Conservation (phyloP, 768 basidiomycete genomes). For the Tephrocybe sp. region DNA sequence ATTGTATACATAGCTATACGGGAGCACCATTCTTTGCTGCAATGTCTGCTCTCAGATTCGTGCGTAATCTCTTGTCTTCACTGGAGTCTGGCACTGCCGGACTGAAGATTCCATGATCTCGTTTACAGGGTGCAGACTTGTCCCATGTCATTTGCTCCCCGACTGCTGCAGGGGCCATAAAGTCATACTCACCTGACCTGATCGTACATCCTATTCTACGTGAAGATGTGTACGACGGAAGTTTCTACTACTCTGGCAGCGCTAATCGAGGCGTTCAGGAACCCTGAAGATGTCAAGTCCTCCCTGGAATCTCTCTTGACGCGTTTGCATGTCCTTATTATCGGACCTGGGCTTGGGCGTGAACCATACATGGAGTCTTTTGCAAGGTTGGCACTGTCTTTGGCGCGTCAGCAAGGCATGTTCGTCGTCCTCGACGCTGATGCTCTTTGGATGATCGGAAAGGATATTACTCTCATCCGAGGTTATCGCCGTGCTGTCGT, state of each 20-base stretch:
- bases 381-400: constrained; percentile 68
- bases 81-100: neutral
- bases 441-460: constrained; percentile 79
- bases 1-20: constrained; percentile 64
- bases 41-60: constrained; percentile 85
- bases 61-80: constrained; percentile 30
- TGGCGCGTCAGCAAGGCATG: constrained; percentile 75
- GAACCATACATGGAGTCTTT: constrained; percentile 86
- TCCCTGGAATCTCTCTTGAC: constrained; percentile 68
- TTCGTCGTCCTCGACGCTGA: constrained; percentile 95
- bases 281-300: constrained; percentile 43
- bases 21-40: constrained; percentile 97
- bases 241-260: neutral
- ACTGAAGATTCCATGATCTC: neutral
- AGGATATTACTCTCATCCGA: constrained; percentile 67
- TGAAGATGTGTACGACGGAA: constrained; percentile 52
- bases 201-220: constrained; percentile 94
- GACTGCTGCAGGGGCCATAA: constrained; percentile 88
- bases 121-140: constrained; percentile 80
- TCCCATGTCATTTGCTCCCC: constrained; percentile 98
- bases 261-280: constrained; percentile 30
- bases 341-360: constrained; percentile 93
- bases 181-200: constrained; percentile 93
- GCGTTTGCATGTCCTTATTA: constrained; percentile 87
- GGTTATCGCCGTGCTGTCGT: constrained; percentile 87